phyloP scores from a whole-genome alignment of 495 filamentous ascomycete genomes.

The Antarctomyces pellizariae region DNA sequence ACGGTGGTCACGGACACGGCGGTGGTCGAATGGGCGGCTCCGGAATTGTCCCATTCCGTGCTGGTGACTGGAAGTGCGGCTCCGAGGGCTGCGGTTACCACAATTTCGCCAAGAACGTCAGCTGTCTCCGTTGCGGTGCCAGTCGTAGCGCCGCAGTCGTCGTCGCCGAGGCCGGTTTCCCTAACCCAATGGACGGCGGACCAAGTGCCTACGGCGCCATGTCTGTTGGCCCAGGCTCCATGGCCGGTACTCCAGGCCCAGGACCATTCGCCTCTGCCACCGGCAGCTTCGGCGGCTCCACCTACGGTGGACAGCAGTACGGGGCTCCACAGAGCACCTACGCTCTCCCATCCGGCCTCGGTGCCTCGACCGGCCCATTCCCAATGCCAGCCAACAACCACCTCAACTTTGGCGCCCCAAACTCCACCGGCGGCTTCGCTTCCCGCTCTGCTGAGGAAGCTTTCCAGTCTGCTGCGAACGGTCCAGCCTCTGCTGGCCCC shows the following conservation, averaged over 20 bases:
- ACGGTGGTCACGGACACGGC: constrained; percentile 51
- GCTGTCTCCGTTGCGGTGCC: constrained; percentile 85
- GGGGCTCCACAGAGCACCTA: constrained; percentile 77
- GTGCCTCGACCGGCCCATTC: constrained; percentile 55
- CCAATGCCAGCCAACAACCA: constrained; percentile 66
- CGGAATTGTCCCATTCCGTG: constrained; percentile 87
- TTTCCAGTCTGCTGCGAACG: constrained; percentile 66
- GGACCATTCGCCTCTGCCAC: constrained; percentile 52
- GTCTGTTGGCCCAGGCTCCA: constrained; percentile 56
- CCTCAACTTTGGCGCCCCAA: constrained; percentile 40
- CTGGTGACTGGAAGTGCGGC: constrained; percentile 97
- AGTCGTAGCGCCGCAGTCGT: constrained; percentile 83
- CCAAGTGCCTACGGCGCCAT: constrained; percentile 57
- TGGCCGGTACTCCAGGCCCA: constrained; percentile 64
- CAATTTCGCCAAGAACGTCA: constrained; percentile 98
- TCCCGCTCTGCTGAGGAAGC: constrained; percentile 82
- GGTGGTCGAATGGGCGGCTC: constrained; percentile 47
- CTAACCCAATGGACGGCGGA: constrained; percentile 73
- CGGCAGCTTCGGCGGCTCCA: constrained; percentile 41
- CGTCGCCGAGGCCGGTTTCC: constrained; percentile 80
- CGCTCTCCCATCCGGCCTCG: constrained; percentile 72
- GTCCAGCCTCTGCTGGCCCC: constrained; percentile 37
- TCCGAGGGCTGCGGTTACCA: constrained; percentile 96
- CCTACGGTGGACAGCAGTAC: constrained; percentile 67
- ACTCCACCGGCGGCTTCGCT: constrained; percentile 76